Conservation (phyloP, 495 filamentous ascomycete species). For the Aspergillus sparsus region DNA sequence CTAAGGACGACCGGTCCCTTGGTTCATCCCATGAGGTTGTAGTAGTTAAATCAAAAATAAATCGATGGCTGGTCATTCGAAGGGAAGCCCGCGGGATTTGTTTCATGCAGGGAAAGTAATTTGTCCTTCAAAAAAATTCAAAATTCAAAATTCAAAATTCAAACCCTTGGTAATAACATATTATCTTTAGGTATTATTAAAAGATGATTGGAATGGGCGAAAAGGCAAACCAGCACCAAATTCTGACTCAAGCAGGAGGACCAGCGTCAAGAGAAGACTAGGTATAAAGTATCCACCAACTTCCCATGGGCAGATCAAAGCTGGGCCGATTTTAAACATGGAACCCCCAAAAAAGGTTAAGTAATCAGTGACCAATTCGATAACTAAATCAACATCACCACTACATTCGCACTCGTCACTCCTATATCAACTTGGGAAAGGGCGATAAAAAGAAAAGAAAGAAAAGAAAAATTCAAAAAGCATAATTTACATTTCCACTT, state of each 20-base stretch:
- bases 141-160: background rate
- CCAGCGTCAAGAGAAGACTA: background rate
- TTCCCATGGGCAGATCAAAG: background rate
- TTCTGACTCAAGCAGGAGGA: background rate
- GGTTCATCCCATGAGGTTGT: conserved; percentile 16
- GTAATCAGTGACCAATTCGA: too few relatives aligned
- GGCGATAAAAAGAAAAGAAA: too few relatives aligned
- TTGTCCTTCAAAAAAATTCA: background rate
- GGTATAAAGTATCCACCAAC: conserved; percentile 5
- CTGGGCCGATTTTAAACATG: background rate
- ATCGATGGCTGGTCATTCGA: conserved; percentile 9
- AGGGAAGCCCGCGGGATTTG: background rate
- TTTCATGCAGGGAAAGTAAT: background rate
- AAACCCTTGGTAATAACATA: background rate
- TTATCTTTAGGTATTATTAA: background rate
- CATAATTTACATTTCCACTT: conserved; percentile 2
- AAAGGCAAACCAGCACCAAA: background rate
- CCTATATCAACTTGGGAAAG: too few relatives aligned
- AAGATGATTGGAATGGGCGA: conserved; percentile 4
- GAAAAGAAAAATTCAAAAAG: background rate
- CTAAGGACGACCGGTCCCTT: conserved; percentile 23
- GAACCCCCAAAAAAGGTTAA: background rate
- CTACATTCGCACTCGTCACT: background rate
- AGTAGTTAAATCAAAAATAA: conserved; percentile 11
- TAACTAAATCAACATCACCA: background rate